Evolutionary conservation across 306 rosid genomes (phyloP).

Genomic region (Corylus americana): DNA sequence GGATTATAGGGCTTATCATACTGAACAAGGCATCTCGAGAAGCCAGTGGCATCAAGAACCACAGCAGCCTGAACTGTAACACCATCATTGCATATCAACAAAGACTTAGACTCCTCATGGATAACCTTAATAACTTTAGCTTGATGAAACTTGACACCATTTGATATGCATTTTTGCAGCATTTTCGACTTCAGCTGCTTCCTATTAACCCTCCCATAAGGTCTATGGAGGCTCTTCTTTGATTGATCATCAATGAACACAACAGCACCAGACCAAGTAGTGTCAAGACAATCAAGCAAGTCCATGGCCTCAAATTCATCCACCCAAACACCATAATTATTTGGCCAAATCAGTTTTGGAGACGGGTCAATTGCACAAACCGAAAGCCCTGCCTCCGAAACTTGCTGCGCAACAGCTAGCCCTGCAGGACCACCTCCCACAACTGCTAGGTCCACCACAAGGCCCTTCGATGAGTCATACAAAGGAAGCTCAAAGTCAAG

Average conservation of each 20-base stretch:
- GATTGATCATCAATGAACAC: constrained; percentile 65
- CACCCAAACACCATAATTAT: constrained; percentile 99
- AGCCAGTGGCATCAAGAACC: constrained; percentile 98
- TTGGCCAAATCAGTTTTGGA: constrained; percentile 94
- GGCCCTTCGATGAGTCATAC: constrained; percentile 73
- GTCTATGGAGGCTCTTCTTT: constrained; percentile 70
- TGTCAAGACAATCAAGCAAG: constrained; percentile 92
- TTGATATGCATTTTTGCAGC: constrained; percentile 80
- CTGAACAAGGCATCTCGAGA: constrained; percentile 89
- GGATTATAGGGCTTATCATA: constrained; percentile 93
- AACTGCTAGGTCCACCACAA: constrained; percentile 86
- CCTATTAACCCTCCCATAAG: constrained; percentile 96
- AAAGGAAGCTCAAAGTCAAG: constrained; percentile 89
- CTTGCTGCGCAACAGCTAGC: constrained; percentile 96
- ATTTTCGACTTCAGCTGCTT: constrained; percentile 88
- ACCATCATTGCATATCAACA: constrained; percentile 83
- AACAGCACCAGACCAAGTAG: constrained; percentile 95
- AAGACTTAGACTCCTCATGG: constrained; percentile 79
- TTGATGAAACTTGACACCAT: constrained; percentile 91
- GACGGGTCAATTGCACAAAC: constrained; percentile 89
- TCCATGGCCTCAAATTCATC: constrained; percentile 98
- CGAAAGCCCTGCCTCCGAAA: constrained; percentile 90
- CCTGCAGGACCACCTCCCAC: constrained; percentile 99
- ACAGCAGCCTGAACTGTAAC: constrained; percentile 85
- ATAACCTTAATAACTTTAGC: constrained; percentile 82